Base-by-base conservation (phyloP, 805 yeast species). In the Barnettozyma sucrosica region DNA sequence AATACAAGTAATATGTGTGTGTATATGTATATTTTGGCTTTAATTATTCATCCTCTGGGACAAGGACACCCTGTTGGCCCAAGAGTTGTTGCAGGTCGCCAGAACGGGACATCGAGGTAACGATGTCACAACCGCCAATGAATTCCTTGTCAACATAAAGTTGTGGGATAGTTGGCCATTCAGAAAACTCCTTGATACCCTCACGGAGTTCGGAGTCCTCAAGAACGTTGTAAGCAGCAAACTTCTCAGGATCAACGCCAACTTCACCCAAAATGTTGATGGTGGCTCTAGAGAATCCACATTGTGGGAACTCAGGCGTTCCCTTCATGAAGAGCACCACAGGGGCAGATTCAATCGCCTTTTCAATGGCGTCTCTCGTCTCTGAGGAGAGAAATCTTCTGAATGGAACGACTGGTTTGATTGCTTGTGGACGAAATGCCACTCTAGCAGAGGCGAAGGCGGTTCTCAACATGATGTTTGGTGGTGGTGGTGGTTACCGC, bases 111-210 rank as follows among this genome's bases (percentile, higher is more conserved):
- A 93, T 90, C 48, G 86, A 80, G 63, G 85, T 88, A 45, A 93
- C 75, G 53, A 93, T 90, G 67, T 93, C 99, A 69, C 97, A 93
- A 5, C 99, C 99, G 40, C 99, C 99, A 46, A 93, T 77, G 63
- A 93, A 93, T 64, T 93, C 99, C 55, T 83, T 82, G 56, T 83
- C 78, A 13, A 93, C 89, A 63, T 90, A 93, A 39, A 93, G 76
- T 68, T 93, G 99, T 14, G 99, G 99, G 50, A 93, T 89, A 1
- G 99, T 93, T 48, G 99, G 99, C 99, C 99, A 93, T 55, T 86
- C 83, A 56, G 92, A 81, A 68, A 79, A 93, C 65, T 93, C 99
- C 70, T 93, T 93, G 61, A 93, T 89, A 28, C 98, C 99, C 42
- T 87, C 82, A 69, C 99, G 85, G 53, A 93, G 77, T 59, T 93